phyloP scores from a whole-genome alignment of 2,329 filamentous ascomycete genomes.

The Ophiostoma quercus region DNA sequence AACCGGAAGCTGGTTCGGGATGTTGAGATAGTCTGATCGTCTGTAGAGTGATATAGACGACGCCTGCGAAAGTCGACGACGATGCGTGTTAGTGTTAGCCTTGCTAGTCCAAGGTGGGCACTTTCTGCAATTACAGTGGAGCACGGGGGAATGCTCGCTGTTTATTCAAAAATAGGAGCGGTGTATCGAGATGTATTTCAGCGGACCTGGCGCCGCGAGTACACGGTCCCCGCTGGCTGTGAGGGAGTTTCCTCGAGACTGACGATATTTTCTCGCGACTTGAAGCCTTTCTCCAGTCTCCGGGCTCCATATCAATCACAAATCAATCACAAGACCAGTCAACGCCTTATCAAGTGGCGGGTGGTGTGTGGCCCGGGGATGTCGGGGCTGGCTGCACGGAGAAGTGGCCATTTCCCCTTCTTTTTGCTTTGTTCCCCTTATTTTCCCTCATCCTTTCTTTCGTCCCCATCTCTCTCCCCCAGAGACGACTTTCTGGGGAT shows the following conservation, averaged over 20 bases:
- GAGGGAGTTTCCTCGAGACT: background rate
- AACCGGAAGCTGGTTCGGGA: background rate
- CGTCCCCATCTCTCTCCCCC: background rate
- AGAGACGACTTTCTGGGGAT: background rate
- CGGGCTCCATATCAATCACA: slow-evolving; percentile 11
- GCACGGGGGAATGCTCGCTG: slow-evolving; percentile 9
- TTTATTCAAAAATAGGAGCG: slow-evolving; percentile 4
- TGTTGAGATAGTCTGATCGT: background rate
- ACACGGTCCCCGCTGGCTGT: background rate
- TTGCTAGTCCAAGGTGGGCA: background rate
- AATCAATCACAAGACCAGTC: background rate
- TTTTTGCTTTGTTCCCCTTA: background rate
- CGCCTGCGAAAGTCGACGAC: background rate
- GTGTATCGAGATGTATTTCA: background rate
- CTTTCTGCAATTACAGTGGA: background rate
- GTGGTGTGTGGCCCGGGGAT: background rate
- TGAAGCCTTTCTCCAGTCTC: slow-evolving; percentile 9
- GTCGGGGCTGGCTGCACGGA: background rate
- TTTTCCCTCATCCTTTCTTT: background rate
- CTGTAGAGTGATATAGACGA: background rate
- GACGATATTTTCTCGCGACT: background rate
- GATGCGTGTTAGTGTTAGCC: background rate
- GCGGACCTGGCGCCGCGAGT: background rate
- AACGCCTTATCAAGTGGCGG: background rate
- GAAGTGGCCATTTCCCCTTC: background rate